A percentile compares a stretch with the other conserved stretches of the same genome.
These are phyloP conservation scores for Jaminaea rosea DNA, from an alignment of 1,284 basidiomycete genomes.

Conservation along the genomic window DNA sequence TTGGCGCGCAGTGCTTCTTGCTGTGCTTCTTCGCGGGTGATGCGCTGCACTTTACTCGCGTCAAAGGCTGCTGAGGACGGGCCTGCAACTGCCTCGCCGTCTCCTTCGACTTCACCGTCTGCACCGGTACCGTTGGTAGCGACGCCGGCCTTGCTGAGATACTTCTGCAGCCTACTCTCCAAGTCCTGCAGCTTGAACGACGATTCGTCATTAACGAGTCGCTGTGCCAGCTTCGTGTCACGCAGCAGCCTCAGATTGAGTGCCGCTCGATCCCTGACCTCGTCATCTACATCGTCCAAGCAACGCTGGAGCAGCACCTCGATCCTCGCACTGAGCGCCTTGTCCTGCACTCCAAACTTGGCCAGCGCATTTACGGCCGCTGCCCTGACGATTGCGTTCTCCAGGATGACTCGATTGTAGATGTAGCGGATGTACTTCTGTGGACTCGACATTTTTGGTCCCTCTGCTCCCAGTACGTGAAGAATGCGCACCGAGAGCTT, in stretches of 20 bases:
- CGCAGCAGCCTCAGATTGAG: conserved; percentile 71
- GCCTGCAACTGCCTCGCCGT: too few species aligned
- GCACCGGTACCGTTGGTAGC: too few species aligned
- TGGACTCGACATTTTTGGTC: conserved; percentile 86
- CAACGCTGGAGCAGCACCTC: conserved; percentile 64
- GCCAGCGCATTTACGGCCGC: conserved; percentile 89
- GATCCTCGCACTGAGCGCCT: conserved; percentile 71
- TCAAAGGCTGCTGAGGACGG: conserved; percentile 31
- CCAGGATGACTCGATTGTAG: conserved; percentile 96
- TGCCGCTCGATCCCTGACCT: conserved; percentile 94
- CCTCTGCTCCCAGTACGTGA: conserved; percentile 88
- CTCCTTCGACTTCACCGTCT: too few species aligned
- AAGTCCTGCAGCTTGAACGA: conserved; percentile 38
- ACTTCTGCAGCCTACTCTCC: conserved; percentile 31
- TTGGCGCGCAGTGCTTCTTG: conserved; percentile 39
- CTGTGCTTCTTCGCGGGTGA: conserved; percentile 33
- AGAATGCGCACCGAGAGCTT: conserved; percentile 96
- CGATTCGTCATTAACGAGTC: conserved; percentile 80
- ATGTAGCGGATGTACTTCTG: conserved; percentile 99
- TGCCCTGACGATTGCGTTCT: conserved; percentile 94
- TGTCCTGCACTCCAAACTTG: conserved; percentile 86
- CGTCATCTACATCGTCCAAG: conserved; percentile 96
- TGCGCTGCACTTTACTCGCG: conserved; percentile 28
- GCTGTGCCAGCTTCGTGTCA: conserved; percentile 68
- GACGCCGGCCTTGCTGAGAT: too few species aligned